Conservation (phyloP, 2,329 filamentous ascomycete species). For the Daldinia sp. region DNA sequence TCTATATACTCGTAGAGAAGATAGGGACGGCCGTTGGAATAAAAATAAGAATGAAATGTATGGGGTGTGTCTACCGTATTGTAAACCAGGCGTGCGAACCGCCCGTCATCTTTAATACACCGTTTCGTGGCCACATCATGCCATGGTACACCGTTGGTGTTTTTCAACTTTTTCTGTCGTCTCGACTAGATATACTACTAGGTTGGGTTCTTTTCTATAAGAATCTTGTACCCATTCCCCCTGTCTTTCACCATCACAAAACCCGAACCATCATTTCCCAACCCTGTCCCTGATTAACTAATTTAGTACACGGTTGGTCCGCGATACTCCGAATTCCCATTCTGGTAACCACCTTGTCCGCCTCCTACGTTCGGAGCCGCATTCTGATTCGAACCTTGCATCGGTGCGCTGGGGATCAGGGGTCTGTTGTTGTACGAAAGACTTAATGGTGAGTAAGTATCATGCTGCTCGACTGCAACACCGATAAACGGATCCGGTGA, state of each 20-base stretch:
- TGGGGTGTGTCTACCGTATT: constrained; percentile 28
- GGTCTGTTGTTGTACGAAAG: constrained; percentile 53
- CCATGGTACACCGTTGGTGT: constrained; percentile 26
- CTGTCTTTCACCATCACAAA: constrained; percentile 10
- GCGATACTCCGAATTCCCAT: constrained; percentile 39
- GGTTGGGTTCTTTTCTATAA: constrained; percentile 14
- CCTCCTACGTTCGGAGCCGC: constrained; percentile 55
- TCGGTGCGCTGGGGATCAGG: constrained; percentile 53
- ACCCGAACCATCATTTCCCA: constrained; percentile 8
- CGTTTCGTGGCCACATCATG: constrained; percentile 41
- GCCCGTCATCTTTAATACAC: constrained; percentile 39
- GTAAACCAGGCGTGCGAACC: constrained; percentile 26
- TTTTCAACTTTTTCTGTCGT: constrained; percentile 20
- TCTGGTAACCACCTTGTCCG: background rate
- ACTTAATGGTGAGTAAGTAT: constrained; percentile 46
- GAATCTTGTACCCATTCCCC: constrained; percentile 9
- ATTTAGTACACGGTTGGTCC: constrained; percentile 34
- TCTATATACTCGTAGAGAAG: constrained; percentile 41
- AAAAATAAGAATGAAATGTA: constrained; percentile 24
- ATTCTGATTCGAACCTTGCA: constrained; percentile 50
- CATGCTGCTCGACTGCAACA: constrained; percentile 40
- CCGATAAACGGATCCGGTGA: constrained; percentile 53
- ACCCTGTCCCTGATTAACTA: background rate
- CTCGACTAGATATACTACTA: constrained; percentile 25
- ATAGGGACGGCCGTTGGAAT: constrained; percentile 34